Conservation (phyloP, 2,329 filamentous ascomycete species). For the Cladophialophora carrionii region DNA sequence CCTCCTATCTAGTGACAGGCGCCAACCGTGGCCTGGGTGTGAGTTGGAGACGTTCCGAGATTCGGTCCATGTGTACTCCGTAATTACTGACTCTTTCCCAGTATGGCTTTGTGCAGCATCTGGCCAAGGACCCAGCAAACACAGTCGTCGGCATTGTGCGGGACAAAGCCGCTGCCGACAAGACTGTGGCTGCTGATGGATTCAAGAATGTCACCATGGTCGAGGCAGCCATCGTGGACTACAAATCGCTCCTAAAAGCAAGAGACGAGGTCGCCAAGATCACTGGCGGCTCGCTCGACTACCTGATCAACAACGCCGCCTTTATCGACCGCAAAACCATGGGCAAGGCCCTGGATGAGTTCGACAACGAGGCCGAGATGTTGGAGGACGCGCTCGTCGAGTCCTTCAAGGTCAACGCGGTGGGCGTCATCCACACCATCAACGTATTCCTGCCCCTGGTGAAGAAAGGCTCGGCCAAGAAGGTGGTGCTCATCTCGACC, state of each 20-base stretch:
- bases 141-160: conserved; percentile 55
- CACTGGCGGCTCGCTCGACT: conserved; percentile 49
- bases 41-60: background rate
- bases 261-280: conserved; percentile 35
- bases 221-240: conserved; percentile 51
- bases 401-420: conserved; percentile 54
- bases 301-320: conserved; percentile 58
- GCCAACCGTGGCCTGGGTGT: conserved; percentile 38
- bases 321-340: conserved; percentile 41
- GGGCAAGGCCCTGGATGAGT: conserved; percentile 44
- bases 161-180: conserved; percentile 51
- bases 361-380: conserved; percentile 41
- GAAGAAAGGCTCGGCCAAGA: conserved; percentile 56
- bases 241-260: conserved; percentile 45
- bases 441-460: conserved; percentile 60
- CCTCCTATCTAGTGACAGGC: conserved; percentile 40
- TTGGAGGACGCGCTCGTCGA: conserved; percentile 45
- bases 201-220: conserved; percentile 54
- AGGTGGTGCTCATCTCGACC: conserved; percentile 57
- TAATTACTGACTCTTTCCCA: conserved; percentile 5
- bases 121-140: conserved; percentile 52
- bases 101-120: conserved; percentile 54
- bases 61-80: background rate
- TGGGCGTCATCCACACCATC: conserved; percentile 58
- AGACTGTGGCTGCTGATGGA: conserved; percentile 49